These are phyloP conservation scores for Penicillium sp. DNA, from an alignment of 2,329 filamentous ascomycete species.

Conservation along the genomic window DNA sequence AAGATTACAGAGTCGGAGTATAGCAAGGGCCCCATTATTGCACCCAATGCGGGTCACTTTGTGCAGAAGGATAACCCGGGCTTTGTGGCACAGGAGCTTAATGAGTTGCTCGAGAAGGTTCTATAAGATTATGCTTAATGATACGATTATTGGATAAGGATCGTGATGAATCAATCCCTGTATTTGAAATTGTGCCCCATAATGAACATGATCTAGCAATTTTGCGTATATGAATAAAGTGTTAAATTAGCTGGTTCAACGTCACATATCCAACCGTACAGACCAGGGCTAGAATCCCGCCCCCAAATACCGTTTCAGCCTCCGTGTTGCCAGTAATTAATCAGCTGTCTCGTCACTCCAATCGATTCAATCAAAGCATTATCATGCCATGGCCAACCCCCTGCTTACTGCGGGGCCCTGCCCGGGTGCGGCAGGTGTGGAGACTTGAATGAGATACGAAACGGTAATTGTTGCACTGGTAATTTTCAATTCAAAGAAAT, in stretches of 20 bases:
- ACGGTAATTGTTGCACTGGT: too few relatives aligned
- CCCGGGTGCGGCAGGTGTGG: too few relatives aligned
- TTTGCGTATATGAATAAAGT: not conserved
- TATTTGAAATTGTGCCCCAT: not conserved
- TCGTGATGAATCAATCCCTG: not conserved
- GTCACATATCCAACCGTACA: not conserved
- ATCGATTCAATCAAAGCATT: not conserved
- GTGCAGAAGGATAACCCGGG: constrained; percentile 56
- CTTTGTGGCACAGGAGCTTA: constrained; percentile 39
- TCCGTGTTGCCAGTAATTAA: not conserved
- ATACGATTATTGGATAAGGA: not conserved
- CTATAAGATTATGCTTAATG: not conserved
- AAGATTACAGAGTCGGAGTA: constrained; percentile 44
- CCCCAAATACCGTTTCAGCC: not conserved
- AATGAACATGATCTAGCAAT: not conserved
- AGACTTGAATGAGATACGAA: too few relatives aligned
- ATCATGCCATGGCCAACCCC: not conserved
- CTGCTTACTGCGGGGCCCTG: not conserved
- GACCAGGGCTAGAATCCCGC: not conserved
- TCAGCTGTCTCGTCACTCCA: not conserved
- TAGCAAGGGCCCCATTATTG: constrained; percentile 49
- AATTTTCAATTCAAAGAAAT: too few relatives aligned
- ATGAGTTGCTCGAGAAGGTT: not conserved
- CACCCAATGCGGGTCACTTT: constrained; percentile 54
- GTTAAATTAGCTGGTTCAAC: not conserved